Base-by-base conservation (phyloP, 1,284 basidiomycete species). In the Rhodofomes roseus region DNA sequence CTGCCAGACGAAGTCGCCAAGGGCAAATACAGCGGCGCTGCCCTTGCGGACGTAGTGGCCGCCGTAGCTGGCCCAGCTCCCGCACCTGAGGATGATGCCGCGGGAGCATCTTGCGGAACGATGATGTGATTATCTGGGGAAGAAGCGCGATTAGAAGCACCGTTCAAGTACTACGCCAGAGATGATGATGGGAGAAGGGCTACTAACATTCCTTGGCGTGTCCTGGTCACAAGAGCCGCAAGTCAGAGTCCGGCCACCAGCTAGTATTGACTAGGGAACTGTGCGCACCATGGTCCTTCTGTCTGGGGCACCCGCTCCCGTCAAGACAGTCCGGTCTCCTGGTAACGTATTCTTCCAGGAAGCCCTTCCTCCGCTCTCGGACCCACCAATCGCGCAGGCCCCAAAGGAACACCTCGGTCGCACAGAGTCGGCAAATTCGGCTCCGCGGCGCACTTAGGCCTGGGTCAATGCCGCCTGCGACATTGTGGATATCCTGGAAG, bases 381-480 rank as follows among this genome's bases (percentile, higher is more conserved):
- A 89, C 73, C 89, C 90, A 92, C 90, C 90, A 92, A 40, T 86
- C 87, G 59, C 80, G 83, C 54, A 92, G 66, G 6, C 90, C 90
- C 77, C 83, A 89, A 2, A 91, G 74, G 12, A 92, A 76, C 1
- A 91, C 79, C 68, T 91, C 89, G 0, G 84, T 78, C 1, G 90
- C 86, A 67, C 90, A 92, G 46, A 83, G 72, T 57, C 90, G 77
- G 66, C 90, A 92, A 43, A 87, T 83, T 54, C 75, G 79, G 40
- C 73, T 77, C 31, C 85, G 80, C 20, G 86, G 82, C 1, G 81
- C 79, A 43, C 77, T 77, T 2, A 83, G 79, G 57, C 83, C 78
- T 1, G 81, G 78, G 56, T 89, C 86, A 2, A 73, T 64, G 11
- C 81, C 83, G 9, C 79, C 76, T 7, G 79, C 68, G 8, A 85